Evolutionary conservation across 2,329 filamentous ascomycete species (phyloP), one percentile per base, ranked within the genome.

Genomic region (Penicillium capsulatum): DNA sequence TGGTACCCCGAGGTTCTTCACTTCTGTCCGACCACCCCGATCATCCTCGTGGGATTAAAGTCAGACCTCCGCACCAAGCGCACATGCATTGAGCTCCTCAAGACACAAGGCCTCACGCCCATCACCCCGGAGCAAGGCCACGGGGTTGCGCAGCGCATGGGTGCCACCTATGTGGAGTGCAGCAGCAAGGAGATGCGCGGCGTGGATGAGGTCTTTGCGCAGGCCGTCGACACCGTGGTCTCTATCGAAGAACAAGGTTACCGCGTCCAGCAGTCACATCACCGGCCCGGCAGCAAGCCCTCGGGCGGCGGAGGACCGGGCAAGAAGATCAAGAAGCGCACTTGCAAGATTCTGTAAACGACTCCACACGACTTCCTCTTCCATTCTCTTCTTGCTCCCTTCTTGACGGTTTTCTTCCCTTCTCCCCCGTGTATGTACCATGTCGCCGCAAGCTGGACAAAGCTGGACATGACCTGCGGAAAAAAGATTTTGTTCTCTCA

Each of bases 1-100:
- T 98, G 92, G 92, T 98, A 96, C 61, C 92, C 92, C 45, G 92
- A 98, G 74, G 92, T 98, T 57, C 81, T 97, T 40, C 92, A 98
- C 70, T 98, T 98, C 75, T 97, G 92, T 70, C 92, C 92, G 11
- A 95, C 92, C 59, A 97, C 91, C 2, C 92, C 92, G 16, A 83
- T 98, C 50, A 84, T 98, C 62, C 86, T 98, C 40, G 86, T 96
- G 53, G 92, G 91, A 43, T 82, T 98, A 60, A 98, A 98, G 70
- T 96, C 91, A 16, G 92, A 98, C 68, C 82, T 98, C 45, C 89
- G 92, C 58, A 80, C 84, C 71, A 97, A 97, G 76, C 84, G 87
- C 68, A 91, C 89, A 36, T 97, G 92, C 70, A 95, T 97, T 68
- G 92, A 98, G 64, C 89, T 98, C 65, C 87, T 98, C 69, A 96